Conservation (phyloP, 306 rosid species). For the Vachellia collinsii region DNA sequence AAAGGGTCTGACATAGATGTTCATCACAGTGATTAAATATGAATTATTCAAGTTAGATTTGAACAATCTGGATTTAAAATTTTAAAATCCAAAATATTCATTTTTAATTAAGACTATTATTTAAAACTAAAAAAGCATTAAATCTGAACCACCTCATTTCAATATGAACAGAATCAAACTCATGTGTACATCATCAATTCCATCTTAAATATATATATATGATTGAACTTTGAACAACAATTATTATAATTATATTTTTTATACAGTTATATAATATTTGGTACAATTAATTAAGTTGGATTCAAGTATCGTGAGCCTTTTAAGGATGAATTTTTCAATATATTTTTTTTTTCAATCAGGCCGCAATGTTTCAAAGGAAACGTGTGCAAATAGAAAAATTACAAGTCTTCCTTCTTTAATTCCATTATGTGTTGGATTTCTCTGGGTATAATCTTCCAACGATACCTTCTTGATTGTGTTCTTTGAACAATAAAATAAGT, state of each 20-base stretch:
- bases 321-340: background rate
- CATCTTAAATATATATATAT: background rate
- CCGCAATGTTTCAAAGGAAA: background rate
- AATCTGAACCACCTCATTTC: background rate
- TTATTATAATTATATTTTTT: no score
- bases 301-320: background rate
- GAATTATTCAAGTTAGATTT: no score
- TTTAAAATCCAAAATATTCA: no score
- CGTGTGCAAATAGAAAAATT: background rate
- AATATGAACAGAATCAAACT: background rate
- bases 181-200: background rate
- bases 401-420: background rate
- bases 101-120: no score
- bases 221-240: no score
- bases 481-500: background rate
- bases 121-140: background rate
- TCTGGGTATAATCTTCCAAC: constrained; percentile 1
- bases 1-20: background rate
- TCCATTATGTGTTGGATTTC: background rate
- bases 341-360: background rate
- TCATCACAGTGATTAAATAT: no score
- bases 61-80: no score
- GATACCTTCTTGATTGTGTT: background rate
- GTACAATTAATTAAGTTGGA: background rate
- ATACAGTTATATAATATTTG: no score